phyloP scores from a whole-genome alignment of 495 filamentous ascomycete genomes.

The Penicillium waksmanii region DNA sequence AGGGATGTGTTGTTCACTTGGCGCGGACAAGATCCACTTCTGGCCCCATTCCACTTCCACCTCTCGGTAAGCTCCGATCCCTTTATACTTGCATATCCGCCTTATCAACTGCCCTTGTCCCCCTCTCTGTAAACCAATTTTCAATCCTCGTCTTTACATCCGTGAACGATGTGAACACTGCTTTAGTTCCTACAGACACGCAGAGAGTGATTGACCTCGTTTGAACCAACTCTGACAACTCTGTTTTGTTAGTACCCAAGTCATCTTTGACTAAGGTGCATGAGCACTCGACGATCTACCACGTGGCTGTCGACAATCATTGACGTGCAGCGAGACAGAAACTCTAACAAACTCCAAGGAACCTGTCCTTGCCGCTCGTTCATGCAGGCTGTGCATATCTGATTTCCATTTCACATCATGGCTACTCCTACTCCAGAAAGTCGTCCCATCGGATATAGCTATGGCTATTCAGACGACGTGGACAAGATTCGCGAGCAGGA shows the following conservation, averaged over 20 bases:
- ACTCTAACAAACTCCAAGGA: slow-evolving; percentile 1
- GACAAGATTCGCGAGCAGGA: slow-evolving; percentile 70
- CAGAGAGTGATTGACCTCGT: too few species aligned
- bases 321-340: slow-evolving; percentile 1
- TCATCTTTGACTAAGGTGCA: not conserved
- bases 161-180: too few species aligned
- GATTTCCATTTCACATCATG: slow-evolving; percentile 11
- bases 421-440: slow-evolving; percentile 2
- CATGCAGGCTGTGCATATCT: not conserved
- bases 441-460: slow-evolving; percentile 21
- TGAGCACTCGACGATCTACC: not conserved
- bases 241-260: not conserved
- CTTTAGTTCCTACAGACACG: too few species aligned
- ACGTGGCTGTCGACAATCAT: not conserved
- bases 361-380: not conserved
- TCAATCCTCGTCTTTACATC: not conserved
- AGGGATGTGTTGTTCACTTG: not conserved
- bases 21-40: slow-evolving; percentile 3
- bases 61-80: slow-evolving; percentile 26
- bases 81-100: slow-evolving; percentile 17
- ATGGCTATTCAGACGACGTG: slow-evolving; percentile 65
- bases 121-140: slow-evolving; percentile 12
- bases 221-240: too few species aligned
- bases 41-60: not conserved
- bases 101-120: slow-evolving; percentile 23